Evolutionary conservation across 805 yeast genomes (phyloP).

Genomic region (Clavispora phyllophila): DNA sequence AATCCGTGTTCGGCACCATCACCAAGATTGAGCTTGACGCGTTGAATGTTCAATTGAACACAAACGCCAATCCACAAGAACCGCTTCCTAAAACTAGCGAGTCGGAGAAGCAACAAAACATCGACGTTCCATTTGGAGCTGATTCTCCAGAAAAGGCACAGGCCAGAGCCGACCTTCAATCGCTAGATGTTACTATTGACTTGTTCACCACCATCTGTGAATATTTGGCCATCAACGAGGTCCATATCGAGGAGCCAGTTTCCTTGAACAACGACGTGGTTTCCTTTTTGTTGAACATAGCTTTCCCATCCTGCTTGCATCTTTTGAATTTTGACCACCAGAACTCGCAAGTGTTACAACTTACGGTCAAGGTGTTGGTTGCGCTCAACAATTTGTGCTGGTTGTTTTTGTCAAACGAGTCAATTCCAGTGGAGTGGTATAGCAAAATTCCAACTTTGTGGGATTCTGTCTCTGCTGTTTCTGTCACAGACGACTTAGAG

Average conservation of each 20-base stretch:
- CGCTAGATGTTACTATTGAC: constrained; percentile 70
- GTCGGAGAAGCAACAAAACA: constrained; percentile 16
- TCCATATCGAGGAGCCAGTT: constrained; percentile 18
- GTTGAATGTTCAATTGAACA: constrained; percentile 5
- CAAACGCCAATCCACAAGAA: constrained; percentile 33
- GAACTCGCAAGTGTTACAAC: constrained; percentile 24
- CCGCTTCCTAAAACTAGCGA: constrained; percentile 21
- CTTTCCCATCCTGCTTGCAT: constrained; percentile 31
- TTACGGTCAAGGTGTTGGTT: constrained; percentile 52
- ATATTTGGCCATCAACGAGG: constrained; percentile 32
- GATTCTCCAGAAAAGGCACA: constrained; percentile 33
- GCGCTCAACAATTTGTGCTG: constrained; percentile 71
- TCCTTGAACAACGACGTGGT: constrained; percentile 16
- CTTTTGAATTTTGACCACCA: constrained; percentile 33
- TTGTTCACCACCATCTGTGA: constrained; percentile 73
- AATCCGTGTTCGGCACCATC: constrained; percentile 18
- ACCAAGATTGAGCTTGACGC: constrained; percentile 23
- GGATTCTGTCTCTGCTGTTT: constrained; percentile 18
- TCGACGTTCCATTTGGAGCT: constrained; percentile 20
- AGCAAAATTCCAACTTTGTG: constrained; percentile 23
- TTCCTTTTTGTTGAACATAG: constrained; percentile 16
- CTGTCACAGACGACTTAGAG: constrained; percentile 14
- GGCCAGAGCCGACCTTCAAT: constrained; percentile 52
- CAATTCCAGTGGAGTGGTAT: constrained; percentile 38
- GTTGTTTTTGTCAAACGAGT: constrained; percentile 39